Evolutionary conservation across 352 stramenopile genomes (phyloP).

Genomic region (Pilasporangium apinafurcum): DNA sequence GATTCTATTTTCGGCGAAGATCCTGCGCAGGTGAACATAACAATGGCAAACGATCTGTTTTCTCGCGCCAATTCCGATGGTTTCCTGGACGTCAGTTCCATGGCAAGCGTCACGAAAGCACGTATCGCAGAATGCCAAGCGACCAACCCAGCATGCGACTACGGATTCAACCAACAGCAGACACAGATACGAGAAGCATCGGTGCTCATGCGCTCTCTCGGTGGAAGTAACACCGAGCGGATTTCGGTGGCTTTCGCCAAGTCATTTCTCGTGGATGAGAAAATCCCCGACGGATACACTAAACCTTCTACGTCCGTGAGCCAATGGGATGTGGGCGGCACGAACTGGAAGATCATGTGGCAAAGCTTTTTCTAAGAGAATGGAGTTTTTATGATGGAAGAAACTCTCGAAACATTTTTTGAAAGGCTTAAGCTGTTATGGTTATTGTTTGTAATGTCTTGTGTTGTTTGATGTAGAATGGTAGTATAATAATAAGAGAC

Average conservation of each 20-base stretch:
- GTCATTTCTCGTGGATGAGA: conserved; percentile 22
- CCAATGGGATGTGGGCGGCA: too few relatives aligned
- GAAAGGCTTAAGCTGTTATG: too few relatives aligned
- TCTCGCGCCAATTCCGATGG: conserved; percentile 3
- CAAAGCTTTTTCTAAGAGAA: too few relatives aligned
- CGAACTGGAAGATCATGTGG: too few relatives aligned
- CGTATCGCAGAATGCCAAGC: conserved; percentile 8
- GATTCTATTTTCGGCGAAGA: conserved; percentile 14
- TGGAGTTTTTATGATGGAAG: too few relatives aligned
- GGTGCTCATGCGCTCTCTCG: conserved; percentile 16
- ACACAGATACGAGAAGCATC: conserved; percentile 18
- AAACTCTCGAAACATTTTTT: too few relatives aligned
- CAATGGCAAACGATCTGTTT: conserved; percentile 7
- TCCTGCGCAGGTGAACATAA: conserved; percentile 5
- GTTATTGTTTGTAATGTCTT: too few relatives aligned
- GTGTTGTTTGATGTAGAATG: too few relatives aligned
- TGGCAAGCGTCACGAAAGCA: neutral
- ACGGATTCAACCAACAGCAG: conserved; percentile 9
- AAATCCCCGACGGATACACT: conserved; percentile 17
- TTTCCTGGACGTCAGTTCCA: neutral
- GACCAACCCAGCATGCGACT: conserved; percentile 10
- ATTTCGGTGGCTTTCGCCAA: conserved; percentile 4
- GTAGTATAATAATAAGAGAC: too few relatives aligned
- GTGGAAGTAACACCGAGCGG: conserved; percentile 7
- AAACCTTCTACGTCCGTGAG: conserved; percentile 10